A percentile compares a stretch with the other conserved stretches of the same genome.
These are phyloP conservation scores for Clarireedia monteithiana DNA, from an alignment of 2,329 filamentous ascomycete species.

Conservation along the genomic window DNA sequence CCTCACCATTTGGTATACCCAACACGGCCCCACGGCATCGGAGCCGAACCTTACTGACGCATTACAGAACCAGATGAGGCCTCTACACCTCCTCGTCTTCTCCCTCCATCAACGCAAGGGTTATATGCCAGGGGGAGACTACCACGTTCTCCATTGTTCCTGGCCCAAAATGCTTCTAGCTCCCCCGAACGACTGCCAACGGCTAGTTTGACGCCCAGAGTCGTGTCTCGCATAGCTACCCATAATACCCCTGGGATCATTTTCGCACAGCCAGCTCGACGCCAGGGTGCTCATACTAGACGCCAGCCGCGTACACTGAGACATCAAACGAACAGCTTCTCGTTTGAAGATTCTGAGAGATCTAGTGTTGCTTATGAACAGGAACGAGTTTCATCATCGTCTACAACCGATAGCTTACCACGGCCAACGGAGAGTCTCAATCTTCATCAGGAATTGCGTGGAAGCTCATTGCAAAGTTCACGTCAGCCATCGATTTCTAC, in stretches of 20 bases:
- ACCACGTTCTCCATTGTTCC: conserved; percentile 28
- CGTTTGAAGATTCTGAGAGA: conserved; percentile 28
- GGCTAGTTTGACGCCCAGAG: conserved; percentile 20
- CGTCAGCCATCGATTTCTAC: conserved; percentile 9
- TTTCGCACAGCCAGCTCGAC: conserved; percentile 26
- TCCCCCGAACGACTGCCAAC: conserved; percentile 24
- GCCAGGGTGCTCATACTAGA: conserved; percentile 11
- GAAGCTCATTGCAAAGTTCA: conserved; percentile 22
- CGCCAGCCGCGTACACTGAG: conserved; percentile 21
- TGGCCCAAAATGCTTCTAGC: conserved; percentile 27
- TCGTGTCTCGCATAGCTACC: conserved; percentile 18
- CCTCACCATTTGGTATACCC: conserved; percentile 17
- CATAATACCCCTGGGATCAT: conserved; percentile 26
- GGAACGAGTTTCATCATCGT: conserved; percentile 18
- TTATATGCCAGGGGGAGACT: conserved; percentile 15
- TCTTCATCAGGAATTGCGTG: conserved; percentile 23
- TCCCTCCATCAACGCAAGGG: conserved; percentile 9
- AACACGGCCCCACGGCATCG: too few relatives aligned
- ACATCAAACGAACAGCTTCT: conserved; percentile 31
- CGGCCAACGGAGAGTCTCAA: conserved; percentile 13
- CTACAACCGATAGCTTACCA: conserved; percentile 15
- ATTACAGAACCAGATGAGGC: conserved; percentile 21
- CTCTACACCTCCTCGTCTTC: conserved; percentile 22
- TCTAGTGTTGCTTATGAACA: conserved; percentile 27
- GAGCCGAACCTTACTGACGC: not conserved